These are phyloP conservation scores for Davidsoniella virescens DNA, from an alignment of 2,329 filamentous ascomycete genomes.

Conservation along the genomic window DNA sequence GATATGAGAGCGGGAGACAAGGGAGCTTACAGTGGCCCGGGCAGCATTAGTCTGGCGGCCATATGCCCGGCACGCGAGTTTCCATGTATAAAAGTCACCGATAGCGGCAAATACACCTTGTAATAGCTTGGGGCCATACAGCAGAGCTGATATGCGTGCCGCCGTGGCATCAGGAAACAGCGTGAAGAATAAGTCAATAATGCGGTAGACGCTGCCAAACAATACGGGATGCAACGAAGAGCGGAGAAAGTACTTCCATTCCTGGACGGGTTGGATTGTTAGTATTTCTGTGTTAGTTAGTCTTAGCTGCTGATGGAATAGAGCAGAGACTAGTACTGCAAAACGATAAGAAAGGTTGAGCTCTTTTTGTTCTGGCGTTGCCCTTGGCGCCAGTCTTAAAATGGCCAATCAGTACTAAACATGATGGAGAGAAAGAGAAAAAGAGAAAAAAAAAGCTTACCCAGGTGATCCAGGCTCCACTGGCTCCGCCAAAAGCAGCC, in stretches of 20 bases:
- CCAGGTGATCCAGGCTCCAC: conserved; percentile 91
- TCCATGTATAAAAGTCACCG: conserved; percentile 79
- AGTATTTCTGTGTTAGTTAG: not conserved
- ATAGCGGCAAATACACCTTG: conserved; percentile 66
- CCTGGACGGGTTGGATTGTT: conserved; percentile 35
- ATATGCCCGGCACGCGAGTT: conserved; percentile 57
- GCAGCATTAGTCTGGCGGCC: conserved; percentile 46
- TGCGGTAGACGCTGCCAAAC: conserved; percentile 61
- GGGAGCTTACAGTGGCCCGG: conserved; percentile 48
- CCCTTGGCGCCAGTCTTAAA: no score
- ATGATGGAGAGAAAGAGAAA: not conserved
- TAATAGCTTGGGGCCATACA: conserved; percentile 54
- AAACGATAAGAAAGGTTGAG: not conserved
- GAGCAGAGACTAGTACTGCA: not conserved
- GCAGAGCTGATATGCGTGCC: conserved; percentile 45
- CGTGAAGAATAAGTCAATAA: conserved; percentile 39
- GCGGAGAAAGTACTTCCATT: conserved; percentile 79
- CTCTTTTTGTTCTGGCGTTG: not conserved
- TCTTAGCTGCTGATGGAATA: not conserved
- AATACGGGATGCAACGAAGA: conserved; percentile 83
- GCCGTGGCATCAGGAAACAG: conserved; percentile 32
- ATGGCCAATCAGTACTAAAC: no score
- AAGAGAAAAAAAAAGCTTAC: conserved; percentile 29
- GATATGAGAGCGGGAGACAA: not conserved
- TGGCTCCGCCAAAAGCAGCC: conserved; percentile 59